Evolutionary conservation across 2,329 filamentous ascomycete genomes (phyloP).

Genomic region (Epichloe elymi): DNA sequence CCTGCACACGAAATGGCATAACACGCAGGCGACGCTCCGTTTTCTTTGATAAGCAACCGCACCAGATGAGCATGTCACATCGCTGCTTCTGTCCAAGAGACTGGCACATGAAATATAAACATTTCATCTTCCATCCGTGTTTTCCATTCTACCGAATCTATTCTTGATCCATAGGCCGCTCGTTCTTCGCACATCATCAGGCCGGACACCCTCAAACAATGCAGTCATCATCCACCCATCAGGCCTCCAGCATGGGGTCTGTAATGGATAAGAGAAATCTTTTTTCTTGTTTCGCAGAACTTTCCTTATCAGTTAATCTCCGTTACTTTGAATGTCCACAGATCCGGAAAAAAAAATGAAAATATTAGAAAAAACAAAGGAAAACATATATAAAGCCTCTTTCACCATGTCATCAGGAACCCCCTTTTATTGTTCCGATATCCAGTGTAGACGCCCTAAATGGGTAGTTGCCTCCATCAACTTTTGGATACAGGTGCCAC

Average conservation of each 20-base stretch:
- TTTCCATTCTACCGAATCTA: slow-evolving; percentile 26
- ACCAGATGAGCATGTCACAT: too few relatives aligned
- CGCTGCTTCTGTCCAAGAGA: too few relatives aligned
- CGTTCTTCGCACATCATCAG: slow-evolving; percentile 9
- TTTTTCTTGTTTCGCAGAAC: slow-evolving; percentile 14
- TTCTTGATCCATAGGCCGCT: slow-evolving; percentile 19
- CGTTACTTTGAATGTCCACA: slow-evolving; percentile 18
- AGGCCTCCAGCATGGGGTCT: slow-evolving; percentile 12
- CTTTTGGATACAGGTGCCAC: slow-evolving; percentile 4
- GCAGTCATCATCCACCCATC: slow-evolving; percentile 16
- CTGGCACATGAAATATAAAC: too few relatives aligned
- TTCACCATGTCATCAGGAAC: not conserved
- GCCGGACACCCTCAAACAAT: slow-evolving; percentile 6
- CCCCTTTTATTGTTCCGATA: not conserved
- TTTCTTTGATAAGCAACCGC: too few relatives aligned
- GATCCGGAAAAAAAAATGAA: slow-evolving; percentile 12
- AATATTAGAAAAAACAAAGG: slow-evolving; percentile 9
- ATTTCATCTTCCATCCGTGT: slow-evolving; percentile 7
- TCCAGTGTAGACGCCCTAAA: slow-evolving; percentile 3
- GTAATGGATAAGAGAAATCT: slow-evolving; percentile 15
- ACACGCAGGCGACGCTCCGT: too few relatives aligned
- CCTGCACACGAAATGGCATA: too few relatives aligned
- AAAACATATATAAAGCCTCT: slow-evolving; percentile 5
- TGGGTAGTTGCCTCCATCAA: slow-evolving; percentile 2
- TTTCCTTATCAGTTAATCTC: slow-evolving; percentile 16